A percentile compares a stretch with the other conserved stretches of the same genome.
These are phyloP conservation scores for Starmerella scarabaei DNA, from an alignment of 805 yeast species.

Conservation along the genomic window DNA sequence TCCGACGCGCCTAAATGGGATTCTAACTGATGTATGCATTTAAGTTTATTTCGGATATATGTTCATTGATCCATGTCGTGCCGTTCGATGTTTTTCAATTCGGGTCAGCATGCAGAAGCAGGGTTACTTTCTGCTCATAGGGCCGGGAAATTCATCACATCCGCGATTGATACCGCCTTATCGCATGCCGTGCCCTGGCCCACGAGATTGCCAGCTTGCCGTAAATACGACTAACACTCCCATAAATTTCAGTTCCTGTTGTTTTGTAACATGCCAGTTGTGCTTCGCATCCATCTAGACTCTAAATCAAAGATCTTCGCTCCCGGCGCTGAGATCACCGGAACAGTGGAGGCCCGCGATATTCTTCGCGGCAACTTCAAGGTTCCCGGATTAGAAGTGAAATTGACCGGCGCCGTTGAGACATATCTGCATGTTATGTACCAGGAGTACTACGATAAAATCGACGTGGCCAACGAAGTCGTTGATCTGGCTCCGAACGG, in stretches of 20 bases:
- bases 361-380: slow-evolving; percentile 2
- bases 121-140: too few relatives aligned
- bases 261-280: slow-evolving; percentile 7
- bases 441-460: slow-evolving; percentile 2
- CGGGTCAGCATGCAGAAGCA: too few relatives aligned
- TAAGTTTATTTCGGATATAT: not conserved
- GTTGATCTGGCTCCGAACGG: not conserved
- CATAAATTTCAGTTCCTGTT: too few relatives aligned
- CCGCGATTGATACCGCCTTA: too few relatives aligned
- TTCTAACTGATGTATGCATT: not conserved
- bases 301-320: slow-evolving; percentile 1
- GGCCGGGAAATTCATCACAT: too few relatives aligned
- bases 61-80: not conserved
- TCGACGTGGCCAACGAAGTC: slow-evolving; percentile 4
- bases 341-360: slow-evolving; percentile 5
- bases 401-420: slow-evolving; percentile 3
- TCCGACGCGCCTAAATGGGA: slow-evolving; percentile 21
- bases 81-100: too few relatives aligned
- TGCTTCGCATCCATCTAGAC: slow-evolving; percentile 4
- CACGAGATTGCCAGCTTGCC: too few relatives aligned
- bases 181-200: too few relatives aligned
- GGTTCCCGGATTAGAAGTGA: slow-evolving; percentile 2
- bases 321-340: slow-evolving; percentile 4
- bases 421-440: slow-evolving; percentile 6
- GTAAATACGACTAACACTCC: too few relatives aligned